phyloP scores from a whole-genome alignment of 2,329 filamentous ascomycete genomes.

The Ascochyta koolunga region DNA sequence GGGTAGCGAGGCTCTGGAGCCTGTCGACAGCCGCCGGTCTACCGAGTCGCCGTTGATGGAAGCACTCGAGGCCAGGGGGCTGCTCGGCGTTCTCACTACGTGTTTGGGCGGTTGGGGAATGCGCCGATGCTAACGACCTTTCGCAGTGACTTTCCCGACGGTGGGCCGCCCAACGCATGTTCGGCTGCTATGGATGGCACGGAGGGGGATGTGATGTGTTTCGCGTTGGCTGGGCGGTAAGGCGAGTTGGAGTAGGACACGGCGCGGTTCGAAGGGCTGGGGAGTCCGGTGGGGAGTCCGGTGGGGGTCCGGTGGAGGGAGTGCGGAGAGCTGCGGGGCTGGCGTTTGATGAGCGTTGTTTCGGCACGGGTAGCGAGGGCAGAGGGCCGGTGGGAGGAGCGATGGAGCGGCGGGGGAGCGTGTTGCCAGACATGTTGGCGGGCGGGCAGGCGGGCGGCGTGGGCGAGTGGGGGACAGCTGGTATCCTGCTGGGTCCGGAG shows the following conservation, averaged over 20 bases:
- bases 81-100: constrained; percentile 60
- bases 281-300: constrained; percentile 43
- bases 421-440: constrained; percentile 58
- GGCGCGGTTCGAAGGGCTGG: constrained; percentile 35
- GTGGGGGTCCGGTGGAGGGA: constrained; percentile 38
- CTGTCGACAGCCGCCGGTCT: constrained; percentile 38
- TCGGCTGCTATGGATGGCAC: constrained; percentile 57
- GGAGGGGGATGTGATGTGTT: constrained; percentile 41
- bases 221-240: constrained; percentile 33
- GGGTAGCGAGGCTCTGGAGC: constrained; percentile 35
- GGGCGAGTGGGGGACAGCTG: neutral
- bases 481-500: neutral
- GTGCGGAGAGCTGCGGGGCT: constrained; percentile 34
- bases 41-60: constrained; percentile 42
- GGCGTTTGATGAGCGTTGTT: constrained; percentile 66
- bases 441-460: too few relatives aligned
- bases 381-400: constrained; percentile 75
- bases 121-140: constrained; percentile 93
- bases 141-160: constrained; percentile 70
- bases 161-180: constrained; percentile 44
- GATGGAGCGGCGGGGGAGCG: constrained; percentile 65
- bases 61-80: constrained; percentile 58
- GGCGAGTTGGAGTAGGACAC: constrained; percentile 44
- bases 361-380: constrained; percentile 74
- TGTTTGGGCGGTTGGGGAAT: constrained; percentile 88